phyloP scores from a whole-genome alignment of 2,329 filamentous ascomycete species.

The Teratosphaeria pseudoeucalypti region DNA sequence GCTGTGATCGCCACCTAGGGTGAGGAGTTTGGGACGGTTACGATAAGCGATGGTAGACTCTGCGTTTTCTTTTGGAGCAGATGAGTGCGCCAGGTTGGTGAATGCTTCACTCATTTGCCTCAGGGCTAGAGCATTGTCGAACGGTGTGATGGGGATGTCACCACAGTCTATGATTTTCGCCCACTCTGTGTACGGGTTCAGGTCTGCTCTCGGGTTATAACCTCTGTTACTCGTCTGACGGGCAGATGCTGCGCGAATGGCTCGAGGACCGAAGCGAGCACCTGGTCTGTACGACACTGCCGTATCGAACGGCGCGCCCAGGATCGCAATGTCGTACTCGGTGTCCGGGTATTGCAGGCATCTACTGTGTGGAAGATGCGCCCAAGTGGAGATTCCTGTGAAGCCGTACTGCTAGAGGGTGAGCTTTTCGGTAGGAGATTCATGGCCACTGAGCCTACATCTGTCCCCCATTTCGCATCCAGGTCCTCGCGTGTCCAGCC shows the following conservation, averaged over 20 bases:
- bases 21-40: constrained; percentile 36
- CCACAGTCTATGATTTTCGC: constrained; percentile 77
- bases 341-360: constrained; percentile 38
- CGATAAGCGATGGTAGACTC: constrained; percentile 32
- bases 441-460: constrained; percentile 7
- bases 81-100: constrained; percentile 50
- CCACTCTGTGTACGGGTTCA: constrained; percentile 78
- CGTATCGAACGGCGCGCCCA: constrained; percentile 42
- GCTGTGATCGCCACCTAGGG: constrained; percentile 41
- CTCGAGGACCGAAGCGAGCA: constrained; percentile 70
- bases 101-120: constrained; percentile 78
- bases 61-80: constrained; percentile 23
- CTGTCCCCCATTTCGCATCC: constrained; percentile 21
- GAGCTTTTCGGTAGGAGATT: not conserved
- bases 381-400: constrained; percentile 27
- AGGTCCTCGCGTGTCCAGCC: constrained; percentile 18
- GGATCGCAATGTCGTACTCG: constrained; percentile 38
- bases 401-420: constrained; percentile 20
- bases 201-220: constrained; percentile 69
- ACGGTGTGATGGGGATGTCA: constrained; percentile 76
- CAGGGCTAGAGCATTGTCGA: constrained; percentile 74
- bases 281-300: constrained; percentile 37
- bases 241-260: constrained; percentile 73
- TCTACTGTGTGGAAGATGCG: constrained; percentile 37
- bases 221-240: constrained; percentile 71